Evolutionary conservation across 2,329 filamentous ascomycete genomes (phyloP).

Genomic region (Exophiala calicioides): DNA sequence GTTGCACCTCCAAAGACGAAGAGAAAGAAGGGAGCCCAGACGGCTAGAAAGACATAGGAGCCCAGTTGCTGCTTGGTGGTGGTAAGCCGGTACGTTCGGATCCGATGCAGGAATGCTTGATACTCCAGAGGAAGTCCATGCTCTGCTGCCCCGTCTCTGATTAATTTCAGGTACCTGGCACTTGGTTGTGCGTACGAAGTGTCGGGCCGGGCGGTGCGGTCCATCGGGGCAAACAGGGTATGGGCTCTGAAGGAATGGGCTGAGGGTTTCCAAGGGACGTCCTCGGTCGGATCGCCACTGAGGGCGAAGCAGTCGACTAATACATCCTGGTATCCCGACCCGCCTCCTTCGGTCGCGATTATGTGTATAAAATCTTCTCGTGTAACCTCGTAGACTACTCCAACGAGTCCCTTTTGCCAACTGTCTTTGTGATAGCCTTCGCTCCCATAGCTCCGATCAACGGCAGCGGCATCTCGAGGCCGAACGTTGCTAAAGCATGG

Average conservation of each 20-base stretch:
- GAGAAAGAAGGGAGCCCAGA: slow-evolving; percentile 62
- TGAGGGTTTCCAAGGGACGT: slow-evolving; percentile 59
- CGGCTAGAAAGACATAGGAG: slow-evolving; percentile 58
- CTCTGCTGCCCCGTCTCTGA: slow-evolving; percentile 76
- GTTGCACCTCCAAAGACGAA: slow-evolving; percentile 51
- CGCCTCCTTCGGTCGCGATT: slow-evolving; percentile 86
- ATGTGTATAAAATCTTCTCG: slow-evolving; percentile 78
- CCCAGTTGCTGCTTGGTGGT: slow-evolving; percentile 67
- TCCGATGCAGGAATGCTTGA: slow-evolving; percentile 66
- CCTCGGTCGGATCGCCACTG: slow-evolving; percentile 52
- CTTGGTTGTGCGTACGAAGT: slow-evolving; percentile 76
- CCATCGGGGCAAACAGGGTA: slow-evolving; percentile 72
- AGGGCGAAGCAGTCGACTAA: slow-evolving; percentile 75
- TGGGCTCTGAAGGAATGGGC: slow-evolving; percentile 75
- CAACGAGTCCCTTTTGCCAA: slow-evolving; percentile 83
- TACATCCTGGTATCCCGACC: slow-evolving; percentile 80
- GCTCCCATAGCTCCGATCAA: slow-evolving; percentile 12
- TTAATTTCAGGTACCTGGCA: slow-evolving; percentile 76
- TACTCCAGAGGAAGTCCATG: slow-evolving; percentile 79
- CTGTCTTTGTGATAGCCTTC: slow-evolving; percentile 55
- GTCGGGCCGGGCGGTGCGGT: slow-evolving; percentile 58
- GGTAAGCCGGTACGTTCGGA: slow-evolving; percentile 72
- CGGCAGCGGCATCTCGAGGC: slow-evolving; percentile 52
- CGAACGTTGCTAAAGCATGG: slow-evolving; percentile 89
- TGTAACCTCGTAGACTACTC: slow-evolving; percentile 95